Evolutionary conservation across 2,329 filamentous ascomycete species (phyloP).

Genomic region (Xylariaceae sp.): DNA sequence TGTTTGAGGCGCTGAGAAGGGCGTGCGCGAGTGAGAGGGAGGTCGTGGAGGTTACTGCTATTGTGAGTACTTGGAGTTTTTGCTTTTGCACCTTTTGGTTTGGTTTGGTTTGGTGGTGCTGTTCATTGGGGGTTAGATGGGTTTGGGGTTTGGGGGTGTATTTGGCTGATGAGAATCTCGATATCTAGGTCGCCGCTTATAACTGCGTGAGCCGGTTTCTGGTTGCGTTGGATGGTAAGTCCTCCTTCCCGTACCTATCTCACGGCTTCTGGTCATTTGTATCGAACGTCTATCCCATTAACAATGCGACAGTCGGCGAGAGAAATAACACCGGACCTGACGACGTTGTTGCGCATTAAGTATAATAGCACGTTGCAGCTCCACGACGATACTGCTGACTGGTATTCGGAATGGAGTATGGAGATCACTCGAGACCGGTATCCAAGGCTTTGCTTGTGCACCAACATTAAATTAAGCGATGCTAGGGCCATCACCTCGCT

Average conservation of each 20-base stretch:
- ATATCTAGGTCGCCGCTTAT: conserved; percentile 65
- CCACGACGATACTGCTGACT: too few relatives aligned
- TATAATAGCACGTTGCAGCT: neutral
- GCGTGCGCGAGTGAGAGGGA: conserved; percentile 70
- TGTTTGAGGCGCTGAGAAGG: conserved; percentile 65
- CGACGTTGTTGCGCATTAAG: conserved; percentile 40
- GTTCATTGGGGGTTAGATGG: neutral
- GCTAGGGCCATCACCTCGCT: neutral
- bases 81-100: neutral
- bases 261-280: neutral
- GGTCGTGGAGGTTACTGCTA: conserved; percentile 80
- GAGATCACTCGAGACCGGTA: too few relatives aligned
- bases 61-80: conserved; percentile 48
- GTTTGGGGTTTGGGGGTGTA: neutral
- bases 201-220: conserved; percentile 85
- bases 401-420: too few relatives aligned
- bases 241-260: neutral
- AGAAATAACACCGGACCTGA: conserved; percentile 57
- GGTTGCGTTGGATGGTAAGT: conserved; percentile 76
- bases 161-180: conserved; percentile 4
- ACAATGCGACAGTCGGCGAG: conserved; percentile 54
- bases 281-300: conserved; percentile 17
- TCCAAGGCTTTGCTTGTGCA: too few relatives aligned
- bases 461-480: neutral
- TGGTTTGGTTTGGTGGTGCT: neutral